These are phyloP conservation scores for Oleoguttula mirabilis DNA, from an alignment of 495 filamentous ascomycete genomes.

Conservation along the genomic window DNA sequence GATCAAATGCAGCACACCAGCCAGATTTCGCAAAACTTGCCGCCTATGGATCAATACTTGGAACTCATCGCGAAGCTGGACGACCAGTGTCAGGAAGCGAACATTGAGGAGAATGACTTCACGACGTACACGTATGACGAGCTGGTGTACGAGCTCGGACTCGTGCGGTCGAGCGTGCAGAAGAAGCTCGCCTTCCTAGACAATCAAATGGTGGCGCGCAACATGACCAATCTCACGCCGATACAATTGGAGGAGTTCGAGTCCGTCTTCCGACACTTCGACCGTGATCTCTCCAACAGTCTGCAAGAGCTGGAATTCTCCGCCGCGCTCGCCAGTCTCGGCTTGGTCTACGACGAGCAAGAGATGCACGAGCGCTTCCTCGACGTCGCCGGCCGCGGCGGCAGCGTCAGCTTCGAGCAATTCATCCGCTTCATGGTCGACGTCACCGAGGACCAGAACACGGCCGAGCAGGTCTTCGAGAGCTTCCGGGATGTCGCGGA, in stretches of 20 bases:
- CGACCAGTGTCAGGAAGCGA: slow-evolving; percentile 83
- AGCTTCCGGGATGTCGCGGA: slow-evolving; percentile 94
- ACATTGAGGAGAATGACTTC: slow-evolving; percentile 98
- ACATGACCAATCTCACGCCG: slow-evolving; percentile 96
- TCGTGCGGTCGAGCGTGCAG: slow-evolving; percentile 78
- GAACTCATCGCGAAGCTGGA: slow-evolving; percentile 70
- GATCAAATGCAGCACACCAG: slow-evolving; percentile 81
- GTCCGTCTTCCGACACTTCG: slow-evolving; percentile 93
- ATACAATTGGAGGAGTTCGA: slow-evolving; percentile 98
- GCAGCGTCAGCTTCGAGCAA: slow-evolving; percentile 88
- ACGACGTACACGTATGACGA: slow-evolving; percentile 97
- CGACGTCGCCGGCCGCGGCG: slow-evolving; percentile 54
- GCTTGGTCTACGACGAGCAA: slow-evolving; percentile 84
- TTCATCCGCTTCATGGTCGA: slow-evolving; percentile 99
- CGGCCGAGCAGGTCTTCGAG: slow-evolving; percentile 94
- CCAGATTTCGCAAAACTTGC: slow-evolving; percentile 64
- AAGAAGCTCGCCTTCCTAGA: slow-evolving; percentile 95
- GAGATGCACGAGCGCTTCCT: slow-evolving; percentile 92
- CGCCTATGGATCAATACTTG: slow-evolving; percentile 78
- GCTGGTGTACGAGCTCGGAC: slow-evolving; percentile 79
- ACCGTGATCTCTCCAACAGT: slow-evolving; percentile 81
- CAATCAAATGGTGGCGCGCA: slow-evolving; percentile 91
- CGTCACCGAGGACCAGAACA: slow-evolving; percentile 96
- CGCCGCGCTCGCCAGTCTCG: slow-evolving; percentile 82
- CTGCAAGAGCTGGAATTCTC: slow-evolving; percentile 93